Base-by-base conservation (phyloP, 2,329 filamentous ascomycete genomes). In the Colletotrichum viniferum region DNA sequence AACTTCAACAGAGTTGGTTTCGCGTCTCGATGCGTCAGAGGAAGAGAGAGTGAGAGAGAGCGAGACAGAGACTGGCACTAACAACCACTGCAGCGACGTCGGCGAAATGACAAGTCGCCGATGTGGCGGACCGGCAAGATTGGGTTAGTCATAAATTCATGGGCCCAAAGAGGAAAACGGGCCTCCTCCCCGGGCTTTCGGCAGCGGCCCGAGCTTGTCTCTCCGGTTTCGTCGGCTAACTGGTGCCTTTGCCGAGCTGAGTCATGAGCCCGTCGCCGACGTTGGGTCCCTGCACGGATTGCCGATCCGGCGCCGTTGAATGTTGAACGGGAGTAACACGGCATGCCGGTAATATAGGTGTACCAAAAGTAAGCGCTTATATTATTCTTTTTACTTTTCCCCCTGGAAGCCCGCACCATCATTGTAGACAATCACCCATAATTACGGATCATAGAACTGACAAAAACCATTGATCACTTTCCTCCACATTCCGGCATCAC, bases 201-300 rank as follows among this genome's bases (percentile, higher is more conserved):
- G 68, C 68, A 65, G 36, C 58, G 69, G 69, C 64, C 69, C 69
- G 63, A 58, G 61, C 69, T 73, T 52, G 21, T 68, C 38, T 55
- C 73, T 75, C 73, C 73, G 73, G 73, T 75, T 32, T 75, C 73
- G 73, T 75, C 73, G 73, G 73, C 73, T 36, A 73, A 69, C 13
- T 30, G n/a, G n/a, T n/a, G 28, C 7, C 32, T 73, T 75, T 73
- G 64, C 73, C 73, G 73, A 73, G 63, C 68, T 73, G 73, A 75
- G 62, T 75, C 73, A 75, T 69, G 43, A 13, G 43, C n/a, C 43
- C 43, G 43, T 52, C 43, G 43, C 43, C 43, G 43, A 21, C 43
- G n/a, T 52, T 52, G 43, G 43, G 43, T 1, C 43, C 43, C 43
- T 52, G 43, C 43, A 52, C 43, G 34, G 21, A 13, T 30, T 64